phyloP scores from a whole-genome alignment of 495 filamentous ascomycete genomes.

The Neurospora terricola region DNA sequence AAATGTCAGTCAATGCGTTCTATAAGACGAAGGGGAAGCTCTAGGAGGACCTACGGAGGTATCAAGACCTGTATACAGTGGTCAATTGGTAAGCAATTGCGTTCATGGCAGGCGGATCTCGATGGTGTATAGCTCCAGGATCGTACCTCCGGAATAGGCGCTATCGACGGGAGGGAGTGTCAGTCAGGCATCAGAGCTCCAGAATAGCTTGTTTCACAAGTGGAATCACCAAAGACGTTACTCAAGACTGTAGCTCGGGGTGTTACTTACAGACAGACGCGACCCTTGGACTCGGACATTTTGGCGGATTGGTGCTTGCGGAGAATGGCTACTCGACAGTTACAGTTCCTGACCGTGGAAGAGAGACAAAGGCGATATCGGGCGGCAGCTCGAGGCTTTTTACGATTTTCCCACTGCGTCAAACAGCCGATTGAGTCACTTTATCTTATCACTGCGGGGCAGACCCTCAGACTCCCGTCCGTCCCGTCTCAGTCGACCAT shows the following conservation, averaged over 20 bases:
- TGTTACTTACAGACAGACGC: conserved; percentile 35
- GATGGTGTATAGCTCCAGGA: background rate
- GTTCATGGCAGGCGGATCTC: background rate
- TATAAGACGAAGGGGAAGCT: conserved; percentile 5
- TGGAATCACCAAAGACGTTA: background rate
- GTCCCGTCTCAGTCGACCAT: background rate
- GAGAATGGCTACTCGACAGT: background rate
- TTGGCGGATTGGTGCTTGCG: conserved; percentile 5
- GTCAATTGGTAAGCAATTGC: conserved; percentile 3
- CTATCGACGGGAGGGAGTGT: conserved; percentile 16
- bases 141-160: conserved; percentile 37
- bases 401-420: background rate
- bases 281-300: conserved; percentile 29
- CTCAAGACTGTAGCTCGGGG: background rate
- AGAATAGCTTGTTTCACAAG: background rate
- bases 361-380: background rate
- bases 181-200: background rate
- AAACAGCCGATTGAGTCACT: background rate
- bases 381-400: background rate
- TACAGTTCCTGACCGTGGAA: background rate
- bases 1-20: background rate
- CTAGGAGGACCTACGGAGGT: conserved; percentile 45
- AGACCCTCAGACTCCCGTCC: background rate
- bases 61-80: conserved; percentile 42
- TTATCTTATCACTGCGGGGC: background rate